Evolutionary conservation across 371 early-diverging fungal genomes (phyloP).

Genomic region (Circinella umbellata): DNA sequence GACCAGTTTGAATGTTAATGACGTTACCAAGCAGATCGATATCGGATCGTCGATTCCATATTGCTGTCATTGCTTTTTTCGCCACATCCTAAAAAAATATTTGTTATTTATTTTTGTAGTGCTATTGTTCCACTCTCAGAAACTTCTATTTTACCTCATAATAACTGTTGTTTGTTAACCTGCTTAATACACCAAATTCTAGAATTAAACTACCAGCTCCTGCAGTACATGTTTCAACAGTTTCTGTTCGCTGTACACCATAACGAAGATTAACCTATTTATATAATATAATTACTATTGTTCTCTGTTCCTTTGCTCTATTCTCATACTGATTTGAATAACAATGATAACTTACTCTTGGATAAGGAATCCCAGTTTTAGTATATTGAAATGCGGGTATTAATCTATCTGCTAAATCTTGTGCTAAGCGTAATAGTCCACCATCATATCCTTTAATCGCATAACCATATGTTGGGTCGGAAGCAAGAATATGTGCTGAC

Average conservation of each 20-base stretch:
- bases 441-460: slow-evolving; percentile 66
- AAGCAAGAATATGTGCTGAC: slow-evolving; percentile 89
- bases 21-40: slow-evolving; percentile 86
- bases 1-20: slow-evolving; percentile 72
- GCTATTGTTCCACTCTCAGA: background rate
- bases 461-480: slow-evolving; percentile 66
- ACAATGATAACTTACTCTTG: slow-evolving; percentile 60
- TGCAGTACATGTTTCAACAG: slow-evolving; percentile 87
- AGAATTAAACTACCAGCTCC: slow-evolving; percentile 92
- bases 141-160: slow-evolving; percentile 69
- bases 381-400: slow-evolving; percentile 88
- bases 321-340: no score
- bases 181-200: slow-evolving; percentile 93
- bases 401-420: slow-evolving; percentile 85
- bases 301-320: no score
- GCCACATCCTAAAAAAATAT: slow-evolving; percentile 60
- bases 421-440: slow-evolving; percentile 79
- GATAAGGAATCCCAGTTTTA: slow-evolving; percentile 86
- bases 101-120: background rate
- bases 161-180: slow-evolving; percentile 77
- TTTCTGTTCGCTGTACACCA: slow-evolving; percentile 75
- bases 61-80: slow-evolving; percentile 65
- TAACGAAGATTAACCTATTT: slow-evolving; percentile 72
- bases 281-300: background rate
- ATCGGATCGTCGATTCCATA: slow-evolving; percentile 82